A percentile compares a stretch with the other conserved stretches of the same genome.
These are phyloP conservation scores for Nannizzia gypsea DNA, from an alignment of 2,329 filamentous ascomycete species.

Conservation along the genomic window DNA sequence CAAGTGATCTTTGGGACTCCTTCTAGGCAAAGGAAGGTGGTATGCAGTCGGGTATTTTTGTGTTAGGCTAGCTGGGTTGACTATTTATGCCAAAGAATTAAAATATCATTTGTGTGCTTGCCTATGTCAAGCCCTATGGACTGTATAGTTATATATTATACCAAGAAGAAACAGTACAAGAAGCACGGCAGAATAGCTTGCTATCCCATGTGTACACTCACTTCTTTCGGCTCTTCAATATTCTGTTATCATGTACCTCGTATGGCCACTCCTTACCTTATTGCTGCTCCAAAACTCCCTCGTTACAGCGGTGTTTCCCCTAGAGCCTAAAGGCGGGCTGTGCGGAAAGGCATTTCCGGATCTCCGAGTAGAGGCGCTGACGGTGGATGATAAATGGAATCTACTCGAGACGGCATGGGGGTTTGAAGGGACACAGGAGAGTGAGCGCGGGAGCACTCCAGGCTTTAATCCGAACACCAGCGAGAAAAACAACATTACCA, in stretches of 20 bases:
- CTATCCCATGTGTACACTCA: neutral
- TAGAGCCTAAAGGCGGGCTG: neutral
- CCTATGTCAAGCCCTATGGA: neutral
- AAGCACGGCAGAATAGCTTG: neutral
- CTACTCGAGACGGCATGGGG: constrained; percentile 10
- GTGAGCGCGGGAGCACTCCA: constrained; percentile 12
- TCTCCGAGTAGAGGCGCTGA: constrained; percentile 10
- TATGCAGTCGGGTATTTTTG: neutral
- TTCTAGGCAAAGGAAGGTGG: neutral
- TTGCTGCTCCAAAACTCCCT: constrained; percentile 6
- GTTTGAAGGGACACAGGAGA: constrained; percentile 1
- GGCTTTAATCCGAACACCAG: constrained; percentile 8
- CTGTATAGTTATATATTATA: neutral
- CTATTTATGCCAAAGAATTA: no score
- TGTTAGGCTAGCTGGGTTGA: neutral
- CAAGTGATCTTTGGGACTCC: neutral
- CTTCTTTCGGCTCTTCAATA: neutral
- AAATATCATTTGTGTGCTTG: neutral
- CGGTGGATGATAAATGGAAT: constrained; percentile 8
- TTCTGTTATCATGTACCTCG: constrained; percentile 11
- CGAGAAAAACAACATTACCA: neutral
- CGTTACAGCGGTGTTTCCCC: neutral
- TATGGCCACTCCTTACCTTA: constrained; percentile 10
- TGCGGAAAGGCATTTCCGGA: constrained; percentile 7
- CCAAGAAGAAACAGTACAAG: neutral